Evolutionary conservation across 1,284 basidiomycete species (phyloP), one percentile per base, ranked within the genome.

Genomic region (Apiotrichum brassicae): DNA sequence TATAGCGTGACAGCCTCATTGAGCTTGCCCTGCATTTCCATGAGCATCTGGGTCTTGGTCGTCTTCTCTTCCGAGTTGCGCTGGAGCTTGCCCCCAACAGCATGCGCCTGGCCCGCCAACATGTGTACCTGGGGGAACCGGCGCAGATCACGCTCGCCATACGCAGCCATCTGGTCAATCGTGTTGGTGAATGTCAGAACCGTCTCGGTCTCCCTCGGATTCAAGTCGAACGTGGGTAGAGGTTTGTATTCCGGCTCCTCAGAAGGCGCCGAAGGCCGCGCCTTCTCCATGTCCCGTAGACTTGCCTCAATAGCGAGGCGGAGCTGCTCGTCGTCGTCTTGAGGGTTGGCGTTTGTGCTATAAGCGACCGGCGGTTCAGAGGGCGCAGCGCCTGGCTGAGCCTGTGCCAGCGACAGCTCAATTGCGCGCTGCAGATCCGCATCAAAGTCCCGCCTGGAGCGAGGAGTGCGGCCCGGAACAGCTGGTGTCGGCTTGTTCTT

Each of bases 221-320:
- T 81, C 8, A 94, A 77, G 61, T 94, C 90, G 63, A 87, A 85
- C 46, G 76, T 84, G 0, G 85, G 84, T 33, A 85, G 48, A 0
- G 72, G 71, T 64, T 70, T 43, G 51, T 54, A 63, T 26, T 70
- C 69, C 24, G 81, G 79, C 45, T 83, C 80, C 11, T 77, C 81
- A 4, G 79, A 64, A 1, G 88, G 88, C 0, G 87, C 88, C 61
- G 85, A 88, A 2, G 89, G 83, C 52, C 78, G 81, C 0, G 85
- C 84, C 8, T 84, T 83, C 54, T 82, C 84, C 24, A 84, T 84
- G 63, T 98, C 95, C 12, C 84, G 79, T 58, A 99, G 72, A 65
- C 87, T 92, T 0, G 95, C 95, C 64, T 97, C 93, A 51, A 98
- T 99, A 0, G 95, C 95, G 13, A 94, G 87, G 47, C 81, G 83